These are phyloP conservation scores for Coccomyxa sp. DNA, from an alignment of 139 green algal genomes.

Conservation along the genomic window DNA sequence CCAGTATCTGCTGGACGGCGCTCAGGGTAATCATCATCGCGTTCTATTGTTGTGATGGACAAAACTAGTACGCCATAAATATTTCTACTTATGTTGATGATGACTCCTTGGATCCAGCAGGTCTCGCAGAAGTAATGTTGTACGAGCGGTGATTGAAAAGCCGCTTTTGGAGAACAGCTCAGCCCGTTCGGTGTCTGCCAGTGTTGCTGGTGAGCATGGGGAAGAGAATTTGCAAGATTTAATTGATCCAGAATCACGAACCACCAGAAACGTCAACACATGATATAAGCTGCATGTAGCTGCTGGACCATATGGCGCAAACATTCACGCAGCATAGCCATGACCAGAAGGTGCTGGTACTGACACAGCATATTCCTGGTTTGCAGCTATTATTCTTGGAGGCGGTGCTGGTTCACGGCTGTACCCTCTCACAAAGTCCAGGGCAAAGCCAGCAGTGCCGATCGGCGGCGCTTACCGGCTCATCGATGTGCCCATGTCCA, in stretches of 20 bases:
- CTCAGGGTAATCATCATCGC: too few relatives aligned
- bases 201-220: conserved; percentile 17
- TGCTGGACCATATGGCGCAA: too few relatives aligned
- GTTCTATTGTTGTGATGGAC: too few relatives aligned
- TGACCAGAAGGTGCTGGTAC: too few relatives aligned
- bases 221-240: not conserved
- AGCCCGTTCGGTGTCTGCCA: conserved; percentile 19
- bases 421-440: conserved; percentile 88
- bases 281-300: too few relatives aligned
- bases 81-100: too few relatives aligned
- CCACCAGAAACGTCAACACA: too few relatives aligned
- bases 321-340: too few relatives aligned
- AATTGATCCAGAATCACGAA: not conserved
- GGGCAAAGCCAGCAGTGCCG: conserved; percentile 94
- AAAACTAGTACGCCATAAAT: too few relatives aligned
- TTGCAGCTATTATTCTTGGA: conserved; percentile 84
- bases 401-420: conserved; percentile 86
- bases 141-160: conserved; percentile 21
- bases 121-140: not conserved
- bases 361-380: too few relatives aligned
- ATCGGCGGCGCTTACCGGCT: conserved; percentile 97
- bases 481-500: conserved; percentile 99
- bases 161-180: conserved; percentile 19
- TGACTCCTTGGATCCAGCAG: not conserved
- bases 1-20: too few relatives aligned